Base-by-base conservation (phyloP, 164 flowering plant species). In the Liriodendron chinense region DNA sequence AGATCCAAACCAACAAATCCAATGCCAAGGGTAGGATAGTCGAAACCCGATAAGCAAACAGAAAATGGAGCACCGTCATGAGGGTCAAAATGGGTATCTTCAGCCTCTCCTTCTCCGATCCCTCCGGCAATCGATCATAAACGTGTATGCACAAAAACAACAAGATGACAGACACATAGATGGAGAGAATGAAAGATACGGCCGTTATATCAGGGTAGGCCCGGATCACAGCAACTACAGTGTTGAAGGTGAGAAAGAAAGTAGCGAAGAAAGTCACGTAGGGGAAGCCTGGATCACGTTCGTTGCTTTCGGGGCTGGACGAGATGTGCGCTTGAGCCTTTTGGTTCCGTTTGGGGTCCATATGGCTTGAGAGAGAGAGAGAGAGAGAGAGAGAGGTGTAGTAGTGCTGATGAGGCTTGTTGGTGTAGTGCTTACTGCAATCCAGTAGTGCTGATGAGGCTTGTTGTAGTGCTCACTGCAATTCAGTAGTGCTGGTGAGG, bases 31-130 rank as follows among this genome's bases (percentile, higher is more conserved):
- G 65, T 7, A 71, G 10, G 65, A 71, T 57, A 10, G 22, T 24
- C 21, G 74, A 71, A 13, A 56, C 57, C 43, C 65, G 47, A 28
- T 57, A 57, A 3, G 74, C 74, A 18, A 71, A 53, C 22, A 71
- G 57, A 21, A 71, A 4, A 23, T 71, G 56, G 48, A 71, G 43
- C 23, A n/a, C 26, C 21, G 74, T 71, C 22, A 64, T 5, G n/a
- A 57, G 47, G 0, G 20, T 7, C 74, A 65, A 71, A 43, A 71
- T 57, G 16, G 64, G 64, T 16, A 71, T 7, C 65, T 26, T 26
- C 47, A 57, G 6, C 0, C 12, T 56, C 47, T 71, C 49, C 47
- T 20, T 56, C 65, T 71, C 23, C 5, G 65, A 71, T 21, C n/a
- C n/a, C 26, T 71, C 65, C 1, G 64, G 64, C 14, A 26, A 21